Evolutionary conservation across 768 basidiomycete genomes (phyloP).

Genomic region (Trametes punicea): DNA sequence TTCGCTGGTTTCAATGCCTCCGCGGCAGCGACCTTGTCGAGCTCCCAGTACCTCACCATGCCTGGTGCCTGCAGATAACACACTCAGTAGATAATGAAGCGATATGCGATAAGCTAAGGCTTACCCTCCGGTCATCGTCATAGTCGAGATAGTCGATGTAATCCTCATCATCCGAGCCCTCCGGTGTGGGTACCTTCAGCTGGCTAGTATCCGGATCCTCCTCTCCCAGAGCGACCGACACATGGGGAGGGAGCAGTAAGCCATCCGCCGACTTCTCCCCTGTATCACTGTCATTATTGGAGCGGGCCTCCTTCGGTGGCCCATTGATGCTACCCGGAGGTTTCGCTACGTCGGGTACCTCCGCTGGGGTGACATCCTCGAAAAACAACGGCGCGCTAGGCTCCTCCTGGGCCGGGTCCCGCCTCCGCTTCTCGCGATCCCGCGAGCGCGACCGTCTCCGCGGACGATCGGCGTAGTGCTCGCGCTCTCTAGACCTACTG

Average conservation of each 20-base stretch:
- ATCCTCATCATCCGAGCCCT: conserved; percentile 51
- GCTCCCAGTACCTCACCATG: conserved; percentile 63
- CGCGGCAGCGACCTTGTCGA: conserved; percentile 35
- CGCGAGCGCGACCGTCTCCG: conserved; percentile 9
- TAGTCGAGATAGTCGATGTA: conserved; percentile 80
- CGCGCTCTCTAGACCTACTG: conserved; percentile 7
- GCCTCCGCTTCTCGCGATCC: conserved; percentile 2
- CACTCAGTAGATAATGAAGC: not conserved
- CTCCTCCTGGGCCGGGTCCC: not conserved
- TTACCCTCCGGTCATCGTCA: conserved; percentile 55
- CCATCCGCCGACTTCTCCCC: conserved; percentile 11
- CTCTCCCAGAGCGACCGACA: conserved; percentile 39
- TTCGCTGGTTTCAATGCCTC: conserved; percentile 36
- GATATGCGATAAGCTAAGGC: conserved; percentile 9
- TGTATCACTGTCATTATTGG: not conserved
- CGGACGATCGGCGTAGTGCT: conserved; percentile 1
- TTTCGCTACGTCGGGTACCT: conserved; percentile 29
- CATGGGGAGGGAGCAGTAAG: conserved; percentile 68
- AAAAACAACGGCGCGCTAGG: conserved; percentile 38
- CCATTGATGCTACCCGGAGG: conserved; percentile 18
- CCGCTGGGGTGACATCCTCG: conserved; percentile 45
- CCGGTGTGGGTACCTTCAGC: conserved; percentile 41
- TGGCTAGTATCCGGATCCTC: conserved; percentile 35
- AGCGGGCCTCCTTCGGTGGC: not conserved
- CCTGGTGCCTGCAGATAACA: conserved; percentile 39